These are phyloP conservation scores for Cyamopsis tetragonoloba DNA, from an alignment of 306 rosid genomes.

Conservation along the genomic window DNA sequence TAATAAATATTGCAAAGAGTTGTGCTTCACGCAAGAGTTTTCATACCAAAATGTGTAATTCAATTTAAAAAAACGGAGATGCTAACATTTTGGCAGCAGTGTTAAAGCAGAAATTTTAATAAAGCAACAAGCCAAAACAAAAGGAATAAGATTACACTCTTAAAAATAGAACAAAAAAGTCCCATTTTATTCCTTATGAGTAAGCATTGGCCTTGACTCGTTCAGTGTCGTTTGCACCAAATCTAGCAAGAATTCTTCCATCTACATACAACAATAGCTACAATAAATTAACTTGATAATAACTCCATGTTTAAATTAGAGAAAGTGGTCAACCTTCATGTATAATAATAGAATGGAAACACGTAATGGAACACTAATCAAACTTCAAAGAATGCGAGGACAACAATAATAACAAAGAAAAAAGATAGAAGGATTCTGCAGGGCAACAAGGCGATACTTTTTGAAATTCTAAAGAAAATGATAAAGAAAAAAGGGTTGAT, in stretches of 20 bases:
- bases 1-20: background rate
- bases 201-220: conserved; percentile 2
- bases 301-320: conserved; percentile 7
- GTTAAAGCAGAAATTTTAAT: conserved; percentile 19
- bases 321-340: background rate
- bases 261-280: conserved; percentile 14
- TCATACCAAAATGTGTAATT: conserved; percentile 1
- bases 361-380: background rate
- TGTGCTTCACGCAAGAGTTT: background rate
- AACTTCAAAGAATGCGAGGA: background rate
- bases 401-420: background rate
- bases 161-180: background rate
- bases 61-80: background rate
- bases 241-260: conserved; percentile 19
- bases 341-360: background rate
- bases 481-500: background rate
- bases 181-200: conserved; percentile 15
- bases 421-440: background rate
- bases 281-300: background rate
- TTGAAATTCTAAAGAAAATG: background rate
- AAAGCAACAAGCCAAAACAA: conserved; percentile 4
- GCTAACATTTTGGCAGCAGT: conserved; percentile 9
- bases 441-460: background rate
- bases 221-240: background rate
- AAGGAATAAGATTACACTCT: conserved; percentile 2